A percentile compares a stretch with the other conserved stretches of the same genome.
phyloP scores from a whole-genome alignment of 1,284 basidiomycete genomes.

The Apiotrichum akiyoshidainum region DNA sequence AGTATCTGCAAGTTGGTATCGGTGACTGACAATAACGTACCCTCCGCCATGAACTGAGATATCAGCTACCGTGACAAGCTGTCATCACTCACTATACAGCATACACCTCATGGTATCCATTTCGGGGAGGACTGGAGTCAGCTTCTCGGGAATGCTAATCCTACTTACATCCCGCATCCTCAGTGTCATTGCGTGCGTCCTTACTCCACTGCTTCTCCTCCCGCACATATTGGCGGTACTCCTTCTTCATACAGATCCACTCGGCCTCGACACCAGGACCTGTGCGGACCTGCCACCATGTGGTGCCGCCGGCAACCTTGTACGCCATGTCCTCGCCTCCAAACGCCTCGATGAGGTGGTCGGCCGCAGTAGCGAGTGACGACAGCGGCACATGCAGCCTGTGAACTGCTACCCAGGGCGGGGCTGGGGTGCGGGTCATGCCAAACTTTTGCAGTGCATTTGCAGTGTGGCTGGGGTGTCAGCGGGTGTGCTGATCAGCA shows the following conservation, averaged over 20 bases:
- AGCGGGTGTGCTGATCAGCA: slow-evolving; percentile 4
- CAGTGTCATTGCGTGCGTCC: slow-evolving; percentile 17
- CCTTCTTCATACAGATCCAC: slow-evolving; percentile 71
- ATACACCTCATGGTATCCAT: slow-evolving; percentile 85
- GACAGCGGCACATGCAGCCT: slow-evolving; percentile 62
- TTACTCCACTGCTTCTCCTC: slow-evolving; percentile 31
- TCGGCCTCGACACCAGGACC: slow-evolving; percentile 74
- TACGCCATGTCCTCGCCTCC: slow-evolving; percentile 75
- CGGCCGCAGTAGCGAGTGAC: slow-evolving; percentile 74
- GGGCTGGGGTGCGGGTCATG: slow-evolving; percentile 78
- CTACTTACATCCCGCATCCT: slow-evolving; percentile 28
- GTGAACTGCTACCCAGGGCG: slow-evolving; percentile 81
- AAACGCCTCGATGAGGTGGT: slow-evolving; percentile 70
- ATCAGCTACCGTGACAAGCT: slow-evolving; percentile 8
- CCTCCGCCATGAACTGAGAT: slow-evolving; percentile 60
- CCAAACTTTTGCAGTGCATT: slow-evolving; percentile 73
- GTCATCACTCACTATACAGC: slow-evolving; percentile 57
- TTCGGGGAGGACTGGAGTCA: slow-evolving; percentile 55
- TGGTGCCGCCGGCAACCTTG: slow-evolving; percentile 77
- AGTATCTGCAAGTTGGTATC: slow-evolving; percentile 40
- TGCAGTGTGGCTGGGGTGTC: neutral
- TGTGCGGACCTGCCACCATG: slow-evolving; percentile 96
- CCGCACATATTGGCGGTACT: slow-evolving; percentile 43
- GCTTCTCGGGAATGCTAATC: neutral
- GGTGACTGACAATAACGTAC: slow-evolving; percentile 12